Base-by-base conservation (phyloP, 2,329 filamentous ascomycete species). In the Alternaria sp. region DNA sequence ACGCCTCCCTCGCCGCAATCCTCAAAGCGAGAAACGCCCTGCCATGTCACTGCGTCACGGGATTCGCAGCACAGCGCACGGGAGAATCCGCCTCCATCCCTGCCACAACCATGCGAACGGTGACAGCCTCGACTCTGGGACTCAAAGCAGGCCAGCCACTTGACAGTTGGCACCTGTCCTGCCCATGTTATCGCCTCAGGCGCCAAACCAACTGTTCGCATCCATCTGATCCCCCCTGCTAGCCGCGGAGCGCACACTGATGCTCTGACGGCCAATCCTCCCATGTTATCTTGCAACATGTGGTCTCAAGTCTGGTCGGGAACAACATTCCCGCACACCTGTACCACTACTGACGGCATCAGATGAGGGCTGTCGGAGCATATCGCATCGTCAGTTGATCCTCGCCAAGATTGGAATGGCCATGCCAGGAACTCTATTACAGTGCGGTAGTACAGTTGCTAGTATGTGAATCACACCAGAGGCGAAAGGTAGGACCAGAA, bases 161-260 rank as follows among this genome's bases (percentile, higher is more conserved):
- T 66, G 65, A 63, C 60, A 66, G 65, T 60, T 61, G 65, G 63
- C 65, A 56, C 55, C 60, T 30, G 49, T 25, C 54, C 61, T 59
- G 47, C 59, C 62, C 70, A 69, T 62, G 67, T 64, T 59, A 62
- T 70, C 72, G 75, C 74, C 72, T 73, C 70, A 73, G 70, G 73
- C 76, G 75, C 73, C 76, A 77, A 75, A 75, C 74, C 64, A 71
- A 68, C 67, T 69, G 75, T 78, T 75, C 75, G 76, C 75, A 78
- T 71, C 73, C 69, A 71, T 74, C 74, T 66, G 58, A 70, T 66
- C 68, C 54, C 66, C 63, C 66, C 63, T 60, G 61, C 63, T 59
- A 58, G 50, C 50, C 59, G 51, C 62, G 54, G 64, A 43, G 23
- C 30, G 26, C 47, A 49, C 53, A 43, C 41, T 56, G 58, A 53